A percentile compares a stretch with the other conserved stretches of the same genome.
Evolutionary conservation across 441 rosid genomes (phyloP).

Genomic region (Brassica hybrid): DNA sequence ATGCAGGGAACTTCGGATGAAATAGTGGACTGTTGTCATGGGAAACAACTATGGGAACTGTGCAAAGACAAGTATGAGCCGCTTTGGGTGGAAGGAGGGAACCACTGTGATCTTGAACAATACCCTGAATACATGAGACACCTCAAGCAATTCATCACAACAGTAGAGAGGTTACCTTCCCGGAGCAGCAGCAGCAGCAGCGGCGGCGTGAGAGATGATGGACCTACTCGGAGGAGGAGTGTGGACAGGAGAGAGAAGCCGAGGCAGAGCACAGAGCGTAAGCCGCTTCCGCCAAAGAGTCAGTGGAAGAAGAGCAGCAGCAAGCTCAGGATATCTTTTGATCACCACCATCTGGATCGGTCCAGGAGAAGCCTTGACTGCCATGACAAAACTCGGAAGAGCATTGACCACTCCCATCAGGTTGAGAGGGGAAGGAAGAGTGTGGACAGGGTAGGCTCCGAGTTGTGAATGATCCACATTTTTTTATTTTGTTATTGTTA

Average conservation of each 20-base stretch:
- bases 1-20: conserved; percentile 90
- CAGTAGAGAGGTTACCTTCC: conserved; percentile 74
- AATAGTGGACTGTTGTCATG: conserved; percentile 91
- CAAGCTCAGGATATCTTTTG: conserved; percentile 67
- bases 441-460: conserved; percentile 8
- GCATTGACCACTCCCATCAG: conserved; percentile 58
- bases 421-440: conserved; percentile 61
- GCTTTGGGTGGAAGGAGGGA: conserved; percentile 89
- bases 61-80: conserved; percentile 92
- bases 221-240: conserved; percentile 62
- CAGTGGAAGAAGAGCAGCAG: conserved; percentile 50
- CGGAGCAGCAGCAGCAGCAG: background rate
- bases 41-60: conserved; percentile 90
- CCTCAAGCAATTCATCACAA: conserved; percentile 80
- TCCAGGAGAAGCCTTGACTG: conserved; percentile 87
- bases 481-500: background rate
- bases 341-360: conserved; percentile 66
- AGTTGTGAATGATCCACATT: conserved; percentile 4
- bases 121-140: conserved; percentile 83
- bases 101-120: conserved; percentile 83
- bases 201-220: background rate
- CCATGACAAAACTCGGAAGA: conserved; percentile 79
- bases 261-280: conserved; percentile 73
- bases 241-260: conserved; percentile 83
- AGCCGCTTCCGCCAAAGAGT: conserved; percentile 43